A percentile compares a stretch with the other conserved stretches of the same genome.
These are phyloP conservation scores for Neurospora sp. DNA, from an alignment of 495 filamentous ascomycete genomes.

Conservation along the genomic window DNA sequence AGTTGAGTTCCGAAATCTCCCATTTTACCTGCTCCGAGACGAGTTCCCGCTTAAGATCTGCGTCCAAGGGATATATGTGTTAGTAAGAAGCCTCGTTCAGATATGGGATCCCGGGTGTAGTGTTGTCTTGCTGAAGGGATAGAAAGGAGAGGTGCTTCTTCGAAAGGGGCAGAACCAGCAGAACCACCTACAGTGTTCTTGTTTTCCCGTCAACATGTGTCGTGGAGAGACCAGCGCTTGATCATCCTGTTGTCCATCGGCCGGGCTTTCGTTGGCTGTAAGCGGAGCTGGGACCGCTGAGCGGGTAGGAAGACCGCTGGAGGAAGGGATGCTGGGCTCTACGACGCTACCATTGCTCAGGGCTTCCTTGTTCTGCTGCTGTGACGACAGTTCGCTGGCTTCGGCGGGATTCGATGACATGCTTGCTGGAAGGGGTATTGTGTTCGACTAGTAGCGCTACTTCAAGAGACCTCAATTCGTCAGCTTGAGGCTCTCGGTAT, in stretches of 20 bases:
- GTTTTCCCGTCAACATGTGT: conserved; percentile 72
- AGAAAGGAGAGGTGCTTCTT: neutral
- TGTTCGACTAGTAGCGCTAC: neutral
- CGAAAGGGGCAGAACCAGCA: neutral
- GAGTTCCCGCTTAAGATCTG: conserved; percentile 94
- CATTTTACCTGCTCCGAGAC: conserved; percentile 76
- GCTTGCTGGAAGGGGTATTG: neutral
- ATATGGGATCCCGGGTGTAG: neutral
- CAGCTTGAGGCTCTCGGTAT: neutral
- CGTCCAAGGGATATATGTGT: neutral
- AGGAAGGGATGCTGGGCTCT: neutral
- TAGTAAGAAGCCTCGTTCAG: neutral
- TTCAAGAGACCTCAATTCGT: neutral
- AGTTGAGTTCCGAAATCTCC: conserved; percentile 86
- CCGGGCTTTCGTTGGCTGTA: conserved; percentile 2
- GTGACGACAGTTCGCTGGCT: neutral
- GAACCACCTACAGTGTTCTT: conserved; percentile 77
- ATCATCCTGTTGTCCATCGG: neutral
- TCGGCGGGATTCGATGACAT: neutral
- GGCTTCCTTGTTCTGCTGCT: neutral
- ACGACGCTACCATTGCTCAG: conserved; percentile 1
- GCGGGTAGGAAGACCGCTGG: conserved; percentile 9
- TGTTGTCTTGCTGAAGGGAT: conserved; percentile 18
- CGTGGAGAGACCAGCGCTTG: conserved; percentile 9
- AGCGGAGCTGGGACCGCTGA: conserved; percentile 1